Evolutionary conservation across 2,329 filamentous ascomycete genomes (phyloP), one percentile per base, ranked within the genome.

Genomic region (Colletotrichum sp.): DNA sequence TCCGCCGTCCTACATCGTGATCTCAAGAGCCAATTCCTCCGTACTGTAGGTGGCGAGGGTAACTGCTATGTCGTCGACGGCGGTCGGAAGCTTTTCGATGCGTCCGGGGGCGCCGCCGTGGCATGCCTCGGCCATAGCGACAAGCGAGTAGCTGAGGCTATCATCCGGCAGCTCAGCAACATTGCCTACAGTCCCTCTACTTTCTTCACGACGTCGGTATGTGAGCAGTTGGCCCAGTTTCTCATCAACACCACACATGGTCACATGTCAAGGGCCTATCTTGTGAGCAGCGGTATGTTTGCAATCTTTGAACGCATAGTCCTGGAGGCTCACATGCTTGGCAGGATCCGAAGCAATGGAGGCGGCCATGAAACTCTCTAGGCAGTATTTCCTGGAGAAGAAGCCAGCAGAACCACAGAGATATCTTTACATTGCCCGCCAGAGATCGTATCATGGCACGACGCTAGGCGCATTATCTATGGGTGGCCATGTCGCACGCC

Each of bases 361-460:
- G 71, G 85, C 88, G 0, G 86, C 86, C 0, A 79, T 90, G 77
- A 91, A 91, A 72, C 80, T 89, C 12, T 87, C 87, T 0, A 78
- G 87, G 8, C 88, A 91, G 79, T 90, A 88, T 71, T 88, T 85
- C 67, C 79, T 87, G 8, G 88, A 89, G 72, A 74, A 80, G 3
- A 77, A 81, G 3, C 83, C 85, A 0, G 84, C 90, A 1, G 88
- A 95, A 78, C 87, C 89, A 3, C 82, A 88, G 52, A 88, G 94
- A n/a, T 88, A 84, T 1, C 87, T 89, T 13, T 95, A 95, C 82
- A 95, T 96, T 79, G 89, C 92, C 6, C 89, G 94, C 16, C 84
- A 89, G 44, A 88, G 92, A 57, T 94, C 93, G 6, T 96, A 95
- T 79, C 94, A 96, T 78, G 94, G 94, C 10, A 92, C 89, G 6